These are phyloP conservation scores for Copromyces sp. DNA, from an alignment of 495 filamentous ascomycete species.

Conservation along the genomic window DNA sequence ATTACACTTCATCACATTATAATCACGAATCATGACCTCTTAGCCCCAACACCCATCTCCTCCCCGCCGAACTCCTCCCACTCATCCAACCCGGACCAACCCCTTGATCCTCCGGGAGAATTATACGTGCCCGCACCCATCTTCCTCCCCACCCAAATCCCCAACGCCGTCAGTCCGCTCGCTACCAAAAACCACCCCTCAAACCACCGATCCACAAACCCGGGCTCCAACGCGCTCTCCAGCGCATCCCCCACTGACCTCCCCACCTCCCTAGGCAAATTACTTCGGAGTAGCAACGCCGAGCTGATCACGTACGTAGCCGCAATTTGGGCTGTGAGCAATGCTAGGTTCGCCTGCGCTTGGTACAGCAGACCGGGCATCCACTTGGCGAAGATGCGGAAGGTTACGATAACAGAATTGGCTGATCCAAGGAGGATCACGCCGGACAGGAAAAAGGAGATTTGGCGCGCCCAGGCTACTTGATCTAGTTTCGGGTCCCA, in stretches of 20 bases:
- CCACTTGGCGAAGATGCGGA: constrained; percentile 62
- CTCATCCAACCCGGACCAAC: constrained; percentile 41
- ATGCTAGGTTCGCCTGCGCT: constrained; percentile 56
- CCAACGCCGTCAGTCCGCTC: constrained; percentile 49
- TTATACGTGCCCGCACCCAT: constrained; percentile 21
- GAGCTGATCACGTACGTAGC: constrained; percentile 72
- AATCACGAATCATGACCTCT: constrained; percentile 31
- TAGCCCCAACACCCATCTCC: constrained; percentile 53
- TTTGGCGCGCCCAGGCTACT: constrained; percentile 63
- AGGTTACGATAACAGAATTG: constrained; percentile 64
- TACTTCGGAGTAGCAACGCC: constrained; percentile 61
- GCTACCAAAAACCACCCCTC: constrained; percentile 68
- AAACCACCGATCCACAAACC: constrained; percentile 79
- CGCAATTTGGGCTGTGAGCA: constrained; percentile 63
- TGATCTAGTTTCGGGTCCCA: constrained; percentile 61
- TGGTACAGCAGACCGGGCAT: constrained; percentile 52
- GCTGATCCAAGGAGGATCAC: constrained; percentile 69
- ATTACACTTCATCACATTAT: background rate
- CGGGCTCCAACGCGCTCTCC: constrained; percentile 54
- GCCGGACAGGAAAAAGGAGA: constrained; percentile 67
- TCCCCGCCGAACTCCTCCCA: constrained; percentile 55
- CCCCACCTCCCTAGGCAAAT: constrained; percentile 61
- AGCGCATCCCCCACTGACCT: constrained; percentile 62
- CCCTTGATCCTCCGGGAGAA: constrained; percentile 19
- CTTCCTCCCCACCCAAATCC: constrained; percentile 58